Conservation (phyloP, 345 rosid species). For the Odontarrhena argentea region DNA sequence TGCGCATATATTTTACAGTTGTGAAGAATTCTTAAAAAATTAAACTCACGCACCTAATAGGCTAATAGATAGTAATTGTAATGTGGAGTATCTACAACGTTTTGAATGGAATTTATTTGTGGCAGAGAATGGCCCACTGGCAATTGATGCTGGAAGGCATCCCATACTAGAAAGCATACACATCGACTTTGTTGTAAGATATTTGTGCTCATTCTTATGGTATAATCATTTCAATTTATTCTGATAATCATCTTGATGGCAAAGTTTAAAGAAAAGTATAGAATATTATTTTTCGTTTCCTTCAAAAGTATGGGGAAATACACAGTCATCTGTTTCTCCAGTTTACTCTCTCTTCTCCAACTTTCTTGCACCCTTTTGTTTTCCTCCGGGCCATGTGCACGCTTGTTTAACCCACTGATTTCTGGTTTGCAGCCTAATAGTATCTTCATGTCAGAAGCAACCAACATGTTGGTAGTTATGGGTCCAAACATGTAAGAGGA, state of each 20-base stretch:
- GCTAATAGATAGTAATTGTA: not conserved
- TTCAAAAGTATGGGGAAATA: not conserved
- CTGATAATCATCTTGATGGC: slow-evolving; percentile 23
- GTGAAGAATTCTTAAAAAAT: slow-evolving; percentile 9
- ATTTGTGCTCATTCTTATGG: slow-evolving; percentile 23
- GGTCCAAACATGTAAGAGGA: slow-evolving; percentile 93
- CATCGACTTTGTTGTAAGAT: slow-evolving; percentile 73
- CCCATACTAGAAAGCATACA: slow-evolving; percentile 92
- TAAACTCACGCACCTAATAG: not conserved
- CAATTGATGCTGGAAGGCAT: slow-evolving; percentile 95
- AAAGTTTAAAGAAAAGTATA: slow-evolving; percentile 12
- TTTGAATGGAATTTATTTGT: slow-evolving; percentile 11
- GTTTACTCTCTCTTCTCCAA: slow-evolving; percentile 4
- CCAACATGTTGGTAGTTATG: slow-evolving; percentile 83
- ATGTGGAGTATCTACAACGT: slow-evolving; percentile 2
- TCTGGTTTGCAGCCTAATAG: slow-evolving; percentile 73
- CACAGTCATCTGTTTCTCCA: slow-evolving; percentile 5
- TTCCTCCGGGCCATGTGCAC: not conserved
- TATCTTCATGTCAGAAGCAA: slow-evolving; percentile 90
- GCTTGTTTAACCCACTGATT: slow-evolving; percentile 5
- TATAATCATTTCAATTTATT: slow-evolving; percentile 18
- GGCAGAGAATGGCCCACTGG: slow-evolving; percentile 87
- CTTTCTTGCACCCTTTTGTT: not conserved
- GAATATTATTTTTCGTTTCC: not conserved
- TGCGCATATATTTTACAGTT: slow-evolving; percentile 27